Percentiles rank a stretch among this genome's conserved stretches.
phyloP scores from a whole-genome alignment of 2,329 filamentous ascomycete species.

The Berkeleyomyces basicola region DNA sequence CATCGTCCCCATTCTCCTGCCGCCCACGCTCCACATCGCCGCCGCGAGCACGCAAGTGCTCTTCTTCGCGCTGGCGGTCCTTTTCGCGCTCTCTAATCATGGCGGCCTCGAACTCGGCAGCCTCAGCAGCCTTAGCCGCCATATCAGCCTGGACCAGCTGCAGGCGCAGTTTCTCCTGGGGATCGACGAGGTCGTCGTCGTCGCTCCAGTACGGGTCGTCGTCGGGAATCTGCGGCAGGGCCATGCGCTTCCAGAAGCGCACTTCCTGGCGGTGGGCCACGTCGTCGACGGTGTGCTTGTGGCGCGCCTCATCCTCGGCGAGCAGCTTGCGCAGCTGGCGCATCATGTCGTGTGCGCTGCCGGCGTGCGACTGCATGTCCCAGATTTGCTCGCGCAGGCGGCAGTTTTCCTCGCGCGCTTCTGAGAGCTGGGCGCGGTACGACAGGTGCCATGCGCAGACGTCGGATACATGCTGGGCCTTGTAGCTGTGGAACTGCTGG shows the following conservation, averaged over 20 bases:
- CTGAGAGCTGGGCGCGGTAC: slow-evolving; percentile 47
- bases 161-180: slow-evolving; percentile 40
- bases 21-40: background rate
- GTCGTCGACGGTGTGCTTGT: slow-evolving; percentile 36
- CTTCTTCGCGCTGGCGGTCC: background rate
- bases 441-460: slow-evolving; percentile 48
- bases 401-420: slow-evolving; percentile 47
- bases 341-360: slow-evolving; percentile 38
- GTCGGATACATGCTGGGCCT: slow-evolving; percentile 43
- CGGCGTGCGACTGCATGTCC: slow-evolving; percentile 47
- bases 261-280: slow-evolving; percentile 39
- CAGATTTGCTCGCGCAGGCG: slow-evolving; percentile 48
- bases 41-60: background rate
- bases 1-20: background rate
- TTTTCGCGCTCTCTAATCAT: slow-evolving; percentile 20
- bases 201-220: slow-evolving; percentile 47
- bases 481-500: slow-evolving; percentile 49
- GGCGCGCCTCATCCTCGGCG: slow-evolving; percentile 37
- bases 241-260: slow-evolving; percentile 50
- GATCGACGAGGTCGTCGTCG: slow-evolving; percentile 47
- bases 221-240: slow-evolving; percentile 42
- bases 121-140: slow-evolving; percentile 22
- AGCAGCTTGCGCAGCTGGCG: slow-evolving; percentile 39
- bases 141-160: slow-evolving; percentile 23
- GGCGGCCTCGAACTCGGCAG: slow-evolving; percentile 17